Evolutionary conservation across 169 alveolate species (phyloP).

Genomic region (Babesia sp.): DNA sequence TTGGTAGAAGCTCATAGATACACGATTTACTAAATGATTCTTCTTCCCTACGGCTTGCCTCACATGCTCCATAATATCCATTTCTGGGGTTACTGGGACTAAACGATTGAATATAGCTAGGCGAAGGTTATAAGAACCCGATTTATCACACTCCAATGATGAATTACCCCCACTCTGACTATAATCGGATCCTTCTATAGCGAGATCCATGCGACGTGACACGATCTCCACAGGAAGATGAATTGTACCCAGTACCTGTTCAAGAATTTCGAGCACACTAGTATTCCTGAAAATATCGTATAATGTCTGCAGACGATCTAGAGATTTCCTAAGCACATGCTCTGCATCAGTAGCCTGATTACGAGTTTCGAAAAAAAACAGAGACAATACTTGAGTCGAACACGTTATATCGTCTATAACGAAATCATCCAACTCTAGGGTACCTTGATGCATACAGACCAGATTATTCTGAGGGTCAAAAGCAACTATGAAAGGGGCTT

Average conservation of each 20-base stretch:
- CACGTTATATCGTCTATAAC: slow-evolving; percentile 21
- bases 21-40: slow-evolving; percentile 47
- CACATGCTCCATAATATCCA: slow-evolving; percentile 32
- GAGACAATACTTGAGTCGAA: slow-evolving; percentile 40
- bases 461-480: slow-evolving; percentile 54
- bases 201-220: slow-evolving; percentile 22
- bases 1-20: slow-evolving; percentile 54
- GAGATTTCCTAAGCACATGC: slow-evolving; percentile 32
- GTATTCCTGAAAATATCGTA: slow-evolving; percentile 45
- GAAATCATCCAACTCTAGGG: slow-evolving; percentile 25
- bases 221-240: slow-evolving; percentile 58
- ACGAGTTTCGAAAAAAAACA: slow-evolving; percentile 34
- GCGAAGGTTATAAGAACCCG: slow-evolving; percentile 49
- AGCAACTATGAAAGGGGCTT: slow-evolving; percentile 54
- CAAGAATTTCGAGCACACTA: slow-evolving; percentile 31
- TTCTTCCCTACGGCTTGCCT: slow-evolving; percentile 37
- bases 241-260: slow-evolving; percentile 21
- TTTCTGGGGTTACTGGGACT: slow-evolving; percentile 17
- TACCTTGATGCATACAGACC: slow-evolving; percentile 45
- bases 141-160: not conserved
- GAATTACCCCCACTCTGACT: not conserved
- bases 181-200: not conserved
- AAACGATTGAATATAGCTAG: slow-evolving; percentile 35
- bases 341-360: slow-evolving; percentile 35
- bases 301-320: slow-evolving; percentile 20